Evolutionary conservation across 768 basidiomycete species (phyloP).

Genomic region (Termitomyces sp.): DNA sequence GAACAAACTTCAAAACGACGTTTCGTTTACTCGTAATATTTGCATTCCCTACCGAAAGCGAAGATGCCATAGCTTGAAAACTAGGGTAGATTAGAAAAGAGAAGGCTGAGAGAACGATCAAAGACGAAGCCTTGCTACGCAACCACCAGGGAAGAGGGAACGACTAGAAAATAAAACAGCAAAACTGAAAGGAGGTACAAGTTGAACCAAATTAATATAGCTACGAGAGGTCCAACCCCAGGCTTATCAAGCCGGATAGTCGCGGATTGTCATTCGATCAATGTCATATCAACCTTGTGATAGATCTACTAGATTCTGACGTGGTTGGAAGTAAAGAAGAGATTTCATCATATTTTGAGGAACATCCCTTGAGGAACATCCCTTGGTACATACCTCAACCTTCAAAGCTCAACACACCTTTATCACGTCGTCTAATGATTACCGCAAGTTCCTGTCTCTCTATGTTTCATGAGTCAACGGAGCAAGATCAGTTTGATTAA

Average conservation of each 20-base stretch:
- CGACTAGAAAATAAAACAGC: not conserved
- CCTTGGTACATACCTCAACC: too few species aligned
- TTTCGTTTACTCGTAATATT: not conserved
- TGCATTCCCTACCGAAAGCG: not conserved
- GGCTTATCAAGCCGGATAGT: not conserved
- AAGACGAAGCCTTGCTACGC: slow-evolving; percentile 15
- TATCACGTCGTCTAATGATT: too few species aligned
- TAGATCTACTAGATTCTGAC: too few species aligned
- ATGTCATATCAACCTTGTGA: not conserved
- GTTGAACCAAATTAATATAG: not conserved
- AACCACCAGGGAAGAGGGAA: slow-evolving; percentile 6
- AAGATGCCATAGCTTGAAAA: slow-evolving; percentile 1
- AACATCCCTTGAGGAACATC: too few species aligned
- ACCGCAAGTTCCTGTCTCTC: not conserved
- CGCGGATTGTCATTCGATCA: not conserved
- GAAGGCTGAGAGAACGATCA: not conserved
- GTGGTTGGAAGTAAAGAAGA: too few species aligned
- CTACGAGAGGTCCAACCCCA: not conserved
- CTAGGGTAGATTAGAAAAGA: not conserved
- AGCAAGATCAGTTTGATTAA: not conserved
- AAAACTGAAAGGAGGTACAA: not conserved
- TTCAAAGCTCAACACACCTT: too few species aligned
- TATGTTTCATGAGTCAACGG: not conserved
- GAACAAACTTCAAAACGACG: not conserved
- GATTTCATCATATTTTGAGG: too few species aligned